Percentiles rank a stretch among this genome's conserved stretches.
Evolutionary conservation across 768 basidiomycete genomes (phyloP).

Genomic region (Rhodotorula sphaerocarpa): DNA sequence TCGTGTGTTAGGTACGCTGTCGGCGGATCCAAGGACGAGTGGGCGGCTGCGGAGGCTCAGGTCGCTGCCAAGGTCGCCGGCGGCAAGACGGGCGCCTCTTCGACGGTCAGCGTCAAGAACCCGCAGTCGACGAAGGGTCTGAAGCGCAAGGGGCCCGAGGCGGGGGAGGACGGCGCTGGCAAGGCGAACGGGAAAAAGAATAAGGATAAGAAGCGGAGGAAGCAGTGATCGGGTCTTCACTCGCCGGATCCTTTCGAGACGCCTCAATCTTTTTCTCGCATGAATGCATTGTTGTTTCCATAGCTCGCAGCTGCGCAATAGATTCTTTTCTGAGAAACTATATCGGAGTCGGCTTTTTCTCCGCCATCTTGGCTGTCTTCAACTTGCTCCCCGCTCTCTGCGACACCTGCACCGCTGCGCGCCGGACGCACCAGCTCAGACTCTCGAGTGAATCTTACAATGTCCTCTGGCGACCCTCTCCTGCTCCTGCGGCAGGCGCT

Average conservation of each 20-base stretch:
- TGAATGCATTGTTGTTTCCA: background rate
- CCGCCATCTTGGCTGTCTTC: no score
- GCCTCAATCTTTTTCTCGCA: background rate
- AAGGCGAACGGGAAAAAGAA: conserved; percentile 32
- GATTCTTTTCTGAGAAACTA: no score
- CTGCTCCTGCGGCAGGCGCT: conserved; percentile 42
- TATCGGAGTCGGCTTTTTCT: no score
- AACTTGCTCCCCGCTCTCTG: no score
- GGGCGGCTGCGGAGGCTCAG: conserved; percentile 34
- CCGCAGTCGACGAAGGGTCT: conserved; percentile 29
- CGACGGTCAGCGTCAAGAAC: conserved; percentile 36
- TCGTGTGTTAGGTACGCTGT: conserved; percentile 17
- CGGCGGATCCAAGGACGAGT: conserved; percentile 32
- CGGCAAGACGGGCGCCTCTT: conserved; percentile 5
- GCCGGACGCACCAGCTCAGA: no score
- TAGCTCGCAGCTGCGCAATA: no score
- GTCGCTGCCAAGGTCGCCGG: conserved; percentile 24
- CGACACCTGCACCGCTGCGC: no score
- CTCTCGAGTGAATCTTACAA: no score
- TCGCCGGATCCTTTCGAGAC: no score
- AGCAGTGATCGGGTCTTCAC: conserved; percentile 1
- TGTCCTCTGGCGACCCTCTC: conserved; percentile 39
- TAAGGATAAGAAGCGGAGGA: conserved; percentile 33
- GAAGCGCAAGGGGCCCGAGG: conserved; percentile 26
- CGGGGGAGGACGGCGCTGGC: conserved; percentile 1